Evolutionary conservation across 2,329 filamentous ascomycete species (phyloP).

Genomic region (Coniochaeta sp.): DNA sequence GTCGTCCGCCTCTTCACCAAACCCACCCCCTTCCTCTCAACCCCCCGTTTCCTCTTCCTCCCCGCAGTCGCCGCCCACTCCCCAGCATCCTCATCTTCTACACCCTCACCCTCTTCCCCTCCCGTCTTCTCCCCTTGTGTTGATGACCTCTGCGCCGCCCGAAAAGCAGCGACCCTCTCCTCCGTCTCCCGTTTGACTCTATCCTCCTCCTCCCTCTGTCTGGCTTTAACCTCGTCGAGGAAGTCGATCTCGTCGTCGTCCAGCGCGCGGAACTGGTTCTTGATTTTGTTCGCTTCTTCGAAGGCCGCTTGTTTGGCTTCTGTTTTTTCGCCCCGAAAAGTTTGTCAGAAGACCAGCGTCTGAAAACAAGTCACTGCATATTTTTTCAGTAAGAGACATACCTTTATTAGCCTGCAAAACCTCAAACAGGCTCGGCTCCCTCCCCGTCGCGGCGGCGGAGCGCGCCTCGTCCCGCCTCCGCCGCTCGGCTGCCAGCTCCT

Average conservation of each 20-base stretch:
- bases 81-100: conserved; percentile 11
- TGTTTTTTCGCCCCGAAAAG: no score
- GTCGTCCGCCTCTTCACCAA: conserved; percentile 21
- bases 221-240: conserved; percentile 51
- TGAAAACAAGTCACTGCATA: no score
- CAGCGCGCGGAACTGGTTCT: conserved; percentile 70
- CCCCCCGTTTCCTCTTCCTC: no score
- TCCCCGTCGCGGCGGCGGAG: conserved; percentile 29
- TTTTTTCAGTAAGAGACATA: conserved; percentile 25
- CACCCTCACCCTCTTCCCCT: conserved; percentile 5
- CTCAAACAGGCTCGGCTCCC: conserved; percentile 63
- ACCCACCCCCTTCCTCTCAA: conserved; percentile 28
- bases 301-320: conserved; percentile 78
- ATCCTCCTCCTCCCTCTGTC: conserved; percentile 46
- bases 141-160: conserved; percentile 43
- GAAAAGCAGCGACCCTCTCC: conserved; percentile 48
- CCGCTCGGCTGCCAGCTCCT: conserved; percentile 56
- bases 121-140: conserved; percentile 5
- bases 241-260: conserved; percentile 78
- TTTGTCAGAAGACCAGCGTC: no score
- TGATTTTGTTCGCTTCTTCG: conserved; percentile 63
- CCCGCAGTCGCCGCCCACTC: conserved; percentile 16
- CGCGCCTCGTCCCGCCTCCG: conserved; percentile 44
- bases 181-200: conserved; percentile 47
- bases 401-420: conserved; percentile 78